Evolutionary conservation across 2,329 filamentous ascomycete genomes (phyloP), one percentile per base, ranked within the genome.

Genomic region (Escovopsis sp.): DNA sequence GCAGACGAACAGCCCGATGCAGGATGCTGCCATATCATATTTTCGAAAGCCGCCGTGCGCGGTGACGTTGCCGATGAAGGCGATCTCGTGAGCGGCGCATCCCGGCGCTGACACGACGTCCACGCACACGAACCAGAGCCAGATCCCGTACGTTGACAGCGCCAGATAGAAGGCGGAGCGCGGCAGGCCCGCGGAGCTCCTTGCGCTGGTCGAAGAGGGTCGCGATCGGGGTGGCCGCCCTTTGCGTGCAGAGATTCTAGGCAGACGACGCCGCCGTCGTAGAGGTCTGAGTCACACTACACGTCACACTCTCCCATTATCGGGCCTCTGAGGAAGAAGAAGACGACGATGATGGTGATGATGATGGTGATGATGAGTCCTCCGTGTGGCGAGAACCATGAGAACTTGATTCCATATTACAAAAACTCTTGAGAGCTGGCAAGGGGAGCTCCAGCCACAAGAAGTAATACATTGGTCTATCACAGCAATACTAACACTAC

Each of bases 221-320:
- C 2, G 48, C 40, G 31, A 53, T 43, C 31, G 52, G 50, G 2
- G 49, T 53, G 7, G 52, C 50, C 4, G 41, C 27, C 52, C 52
- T 53, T 35, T 54, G 52, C 14, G 43, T 45, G 42, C 53, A 54
- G n/a, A 54, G n/a, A n/a, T n/a, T n/a, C n/a, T n/a, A n/a, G 43
- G 16, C 52, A 50, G 45, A 16, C 52, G 51, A 54, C 50, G 25
- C 51, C 51, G 30, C 53, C 13, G 39, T 51, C 51, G 47, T 51
- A 54, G 14, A 54, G 65, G 33, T 54, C 51, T 6, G 45, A 31
- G 42, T 52, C 51, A 43, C 50, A 50, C 5, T 33, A 16, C 8
- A 46, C 31, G 7, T 31, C 30, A 39, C 48, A 50, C 11, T 16
- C 39, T 20, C 14, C 9, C 20, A 35, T 11, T 6, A 27, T 9